phyloP scores from a whole-genome alignment of 2,329 filamentous ascomycete species.

The Westerdykella aurantiaca region DNA sequence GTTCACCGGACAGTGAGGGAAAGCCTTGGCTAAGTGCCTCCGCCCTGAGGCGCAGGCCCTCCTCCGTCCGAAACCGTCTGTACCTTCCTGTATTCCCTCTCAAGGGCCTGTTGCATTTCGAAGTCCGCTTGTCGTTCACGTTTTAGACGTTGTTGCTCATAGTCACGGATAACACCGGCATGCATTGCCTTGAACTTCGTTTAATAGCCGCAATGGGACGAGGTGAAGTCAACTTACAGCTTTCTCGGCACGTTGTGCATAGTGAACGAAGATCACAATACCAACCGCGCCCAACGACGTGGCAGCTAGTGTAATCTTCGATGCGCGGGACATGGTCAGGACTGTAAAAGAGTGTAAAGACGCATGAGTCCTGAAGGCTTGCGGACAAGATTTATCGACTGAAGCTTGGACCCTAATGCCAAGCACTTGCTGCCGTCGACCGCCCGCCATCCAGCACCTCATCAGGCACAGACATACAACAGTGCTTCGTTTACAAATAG shows the following conservation, averaged over 20 bases:
- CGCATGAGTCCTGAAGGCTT: background rate
- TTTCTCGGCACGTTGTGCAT: constrained; percentile 77
- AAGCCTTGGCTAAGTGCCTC: constrained; percentile 3
- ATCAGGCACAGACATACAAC: background rate
- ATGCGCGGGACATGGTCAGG: constrained; percentile 73
- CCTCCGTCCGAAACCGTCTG: constrained; percentile 62
- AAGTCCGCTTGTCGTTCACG: constrained; percentile 89
- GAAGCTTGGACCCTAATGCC: constrained; percentile 1
- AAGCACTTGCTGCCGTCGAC: background rate
- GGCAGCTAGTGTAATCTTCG: constrained; percentile 74
- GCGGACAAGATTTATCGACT: background rate
- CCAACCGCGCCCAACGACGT: constrained; percentile 70
- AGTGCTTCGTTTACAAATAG: constrained; percentile 8
- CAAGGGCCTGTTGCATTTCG: constrained; percentile 78
- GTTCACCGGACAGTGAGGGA: background rate
- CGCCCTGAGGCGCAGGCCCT: constrained; percentile 18
- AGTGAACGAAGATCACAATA: constrained; percentile 83
- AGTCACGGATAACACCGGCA: constrained; percentile 83
- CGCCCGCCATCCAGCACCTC: background rate
- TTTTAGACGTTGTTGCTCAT: constrained; percentile 89
- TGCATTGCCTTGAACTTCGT: constrained; percentile 72
- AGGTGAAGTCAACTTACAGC: constrained; percentile 52
- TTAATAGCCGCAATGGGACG: constrained; percentile 1
- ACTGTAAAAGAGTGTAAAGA: background rate
- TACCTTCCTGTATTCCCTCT: constrained; percentile 83